Base-by-base conservation (phyloP, 108 stramenopile genomes). In the Cyclotella kingstonii region DNA sequence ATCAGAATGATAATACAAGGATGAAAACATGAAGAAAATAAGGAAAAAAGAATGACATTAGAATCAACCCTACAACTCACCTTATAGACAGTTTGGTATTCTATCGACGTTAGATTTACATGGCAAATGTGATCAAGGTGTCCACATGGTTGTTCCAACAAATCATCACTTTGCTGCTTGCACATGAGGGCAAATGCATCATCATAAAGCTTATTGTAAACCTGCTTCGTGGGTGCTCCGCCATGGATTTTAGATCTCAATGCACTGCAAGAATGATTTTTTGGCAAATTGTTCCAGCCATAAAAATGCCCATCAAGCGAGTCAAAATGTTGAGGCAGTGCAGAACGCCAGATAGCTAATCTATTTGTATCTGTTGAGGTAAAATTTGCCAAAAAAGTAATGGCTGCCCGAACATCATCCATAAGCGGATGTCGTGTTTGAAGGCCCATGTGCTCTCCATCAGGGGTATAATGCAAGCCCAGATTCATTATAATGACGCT, bases 281-380 rank as follows among this genome's bases (percentile, higher is more conserved):
- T 48, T 4, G 45, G 34, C 26, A 61, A 49, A 48, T 61, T 29
- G 23, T 47, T 21, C 45, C 30, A 36, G 19, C 46, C 60, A 23
- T 33, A 47, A 61, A 47, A 61, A 36, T 61, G 60, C 4, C 60
- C 60, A 61, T 61, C 46, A 0, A 1, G 10, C 3, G 60, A 49
- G 25, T 46, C 60, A 48, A 61, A 61, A 49, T 61, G 45, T 21
- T 61, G 60, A 6, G 60, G 60, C 21, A 61, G 26, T 25, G 60
- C 60, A n/a, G 60, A 61, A 25, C 60, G 22, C 60, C 60, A 61
- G 6, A 61, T 36, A 0, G 60, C 60, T 49, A 61, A 23, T 21
- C 60, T 46, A 18, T 47, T 46, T 14, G 10, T 4, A 14, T 33
- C 19, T 25, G 46, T 25, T 18, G 60, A 46, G 5, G 60, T 49